phyloP scores from a whole-genome alignment of 352 stramenopile genomes.

The Globisporangium spinosum region DNA sequence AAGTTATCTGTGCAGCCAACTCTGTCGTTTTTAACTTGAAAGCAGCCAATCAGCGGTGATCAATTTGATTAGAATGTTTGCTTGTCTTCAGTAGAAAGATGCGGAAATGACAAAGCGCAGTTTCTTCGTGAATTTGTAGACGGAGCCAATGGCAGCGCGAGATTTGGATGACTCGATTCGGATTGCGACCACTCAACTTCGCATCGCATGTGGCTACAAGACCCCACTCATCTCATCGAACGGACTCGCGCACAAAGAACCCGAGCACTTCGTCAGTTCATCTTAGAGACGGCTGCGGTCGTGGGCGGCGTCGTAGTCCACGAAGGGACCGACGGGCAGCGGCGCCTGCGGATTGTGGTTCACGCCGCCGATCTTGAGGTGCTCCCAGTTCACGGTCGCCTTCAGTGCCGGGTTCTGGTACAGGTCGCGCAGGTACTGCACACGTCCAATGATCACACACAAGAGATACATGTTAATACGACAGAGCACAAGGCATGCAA shows the following conservation, averaged over 20 bases:
- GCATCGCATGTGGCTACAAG: background rate
- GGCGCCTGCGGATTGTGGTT: constrained; percentile 59
- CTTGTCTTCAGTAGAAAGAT: background rate
- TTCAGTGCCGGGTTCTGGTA: constrained; percentile 73
- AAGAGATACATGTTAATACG: background rate
- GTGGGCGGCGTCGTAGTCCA: constrained; percentile 23
- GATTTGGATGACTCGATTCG: background rate
- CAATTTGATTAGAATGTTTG: background rate
- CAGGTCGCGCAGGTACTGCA: constrained; percentile 28
- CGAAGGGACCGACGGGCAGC: constrained; percentile 43
- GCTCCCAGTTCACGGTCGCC: constrained; percentile 70
- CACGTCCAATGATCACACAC: background rate
- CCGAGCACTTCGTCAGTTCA: background rate
- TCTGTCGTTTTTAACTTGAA: background rate
- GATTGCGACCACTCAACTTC: too few relatives aligned
- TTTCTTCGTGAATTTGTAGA: background rate
- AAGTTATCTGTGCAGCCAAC: too few relatives aligned
- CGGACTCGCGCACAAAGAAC: background rate
- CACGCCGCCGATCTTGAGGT: constrained; percentile 89
- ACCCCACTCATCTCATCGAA: background rate
- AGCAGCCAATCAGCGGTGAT: background rate
- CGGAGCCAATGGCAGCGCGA: background rate
- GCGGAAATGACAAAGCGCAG: background rate
- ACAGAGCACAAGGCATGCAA: background rate
- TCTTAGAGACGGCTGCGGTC: constrained; percentile 15